Evolutionary conservation across 306 rosid genomes (phyloP).

Genomic region (Coriaria nepalensis): DNA sequence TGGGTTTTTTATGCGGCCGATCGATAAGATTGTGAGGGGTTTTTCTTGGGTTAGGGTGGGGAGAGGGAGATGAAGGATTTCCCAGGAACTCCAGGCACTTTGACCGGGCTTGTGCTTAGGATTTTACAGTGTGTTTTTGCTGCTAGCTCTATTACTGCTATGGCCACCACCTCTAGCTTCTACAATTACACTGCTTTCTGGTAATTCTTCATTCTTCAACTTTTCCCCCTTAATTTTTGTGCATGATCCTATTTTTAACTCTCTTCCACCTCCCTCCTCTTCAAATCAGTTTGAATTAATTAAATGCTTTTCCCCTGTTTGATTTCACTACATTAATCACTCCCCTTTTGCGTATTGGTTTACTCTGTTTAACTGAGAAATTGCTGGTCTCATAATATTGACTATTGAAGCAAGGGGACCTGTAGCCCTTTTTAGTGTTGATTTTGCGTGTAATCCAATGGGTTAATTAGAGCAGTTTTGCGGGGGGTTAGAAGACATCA

Average conservation of each 20-base stretch:
- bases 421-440: no score
- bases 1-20: no score
- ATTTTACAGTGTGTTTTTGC: slow-evolving; percentile 69
- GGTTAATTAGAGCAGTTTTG: no score
- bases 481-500: no score
- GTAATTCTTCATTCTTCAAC: slow-evolving; percentile 20
- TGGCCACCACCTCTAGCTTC: slow-evolving; percentile 71
- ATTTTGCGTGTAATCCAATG: no score
- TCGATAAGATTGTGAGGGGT: not conserved
- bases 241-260: not conserved
- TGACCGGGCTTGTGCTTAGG: slow-evolving; percentile 68
- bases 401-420: no score
- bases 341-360: no score
- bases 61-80: slow-evolving; percentile 58
- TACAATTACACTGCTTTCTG: slow-evolving; percentile 78
- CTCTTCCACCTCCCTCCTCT: not conserved
- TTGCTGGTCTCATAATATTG: no score
- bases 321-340: no score
- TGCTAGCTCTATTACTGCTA: slow-evolving; percentile 66
- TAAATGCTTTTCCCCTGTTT: no score
- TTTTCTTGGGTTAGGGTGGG: slow-evolving; percentile 8
- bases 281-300: not conserved
- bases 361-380: no score
- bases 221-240: no score
- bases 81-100: slow-evolving; percentile 88